Percentiles rank a stretch among this genome's conserved stretches.
phyloP scores from a whole-genome alignment of 306 rosid species.

The Adenanthera pavonina region DNA sequence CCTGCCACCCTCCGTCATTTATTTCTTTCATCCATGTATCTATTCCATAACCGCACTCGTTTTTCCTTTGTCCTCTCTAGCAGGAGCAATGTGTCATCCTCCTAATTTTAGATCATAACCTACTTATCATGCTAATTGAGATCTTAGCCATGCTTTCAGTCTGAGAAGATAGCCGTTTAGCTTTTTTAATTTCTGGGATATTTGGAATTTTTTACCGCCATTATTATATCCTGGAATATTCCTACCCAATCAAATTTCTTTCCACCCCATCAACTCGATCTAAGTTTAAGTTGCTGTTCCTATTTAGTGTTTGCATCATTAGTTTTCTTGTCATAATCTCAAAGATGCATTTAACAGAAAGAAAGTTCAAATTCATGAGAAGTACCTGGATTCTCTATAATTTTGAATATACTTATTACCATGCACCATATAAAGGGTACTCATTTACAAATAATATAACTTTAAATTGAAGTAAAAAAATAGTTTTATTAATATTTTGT shows the following conservation, averaged over 20 bases:
- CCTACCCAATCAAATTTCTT: neutral
- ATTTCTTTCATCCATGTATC: constrained; percentile 37
- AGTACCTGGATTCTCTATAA: neutral
- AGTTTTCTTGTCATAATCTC: neutral
- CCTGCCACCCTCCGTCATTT: constrained; percentile 39
- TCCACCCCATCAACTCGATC: neutral
- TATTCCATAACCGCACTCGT: neutral
- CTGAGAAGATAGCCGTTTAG: neutral
- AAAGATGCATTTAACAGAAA: neutral
- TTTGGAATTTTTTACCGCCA: neutral
- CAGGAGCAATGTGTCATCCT: neutral
- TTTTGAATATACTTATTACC: neutral
- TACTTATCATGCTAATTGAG: neutral
- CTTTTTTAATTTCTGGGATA: neutral
- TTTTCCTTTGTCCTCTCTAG: constrained; percentile 15
- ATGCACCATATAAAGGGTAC: neutral
- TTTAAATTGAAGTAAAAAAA: neutral
- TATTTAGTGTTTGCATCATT: neutral
- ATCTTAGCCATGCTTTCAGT: neutral
- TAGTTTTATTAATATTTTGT: neutral
- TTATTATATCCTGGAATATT: neutral
- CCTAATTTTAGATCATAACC: neutral
- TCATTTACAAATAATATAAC: neutral
- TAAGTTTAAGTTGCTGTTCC: neutral
- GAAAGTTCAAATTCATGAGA: neutral